A percentile compares a stretch with the other conserved stretches of the same genome.
phyloP scores from a whole-genome alignment of 2,329 filamentous ascomycete genomes.

The Alternaria solani region DNA sequence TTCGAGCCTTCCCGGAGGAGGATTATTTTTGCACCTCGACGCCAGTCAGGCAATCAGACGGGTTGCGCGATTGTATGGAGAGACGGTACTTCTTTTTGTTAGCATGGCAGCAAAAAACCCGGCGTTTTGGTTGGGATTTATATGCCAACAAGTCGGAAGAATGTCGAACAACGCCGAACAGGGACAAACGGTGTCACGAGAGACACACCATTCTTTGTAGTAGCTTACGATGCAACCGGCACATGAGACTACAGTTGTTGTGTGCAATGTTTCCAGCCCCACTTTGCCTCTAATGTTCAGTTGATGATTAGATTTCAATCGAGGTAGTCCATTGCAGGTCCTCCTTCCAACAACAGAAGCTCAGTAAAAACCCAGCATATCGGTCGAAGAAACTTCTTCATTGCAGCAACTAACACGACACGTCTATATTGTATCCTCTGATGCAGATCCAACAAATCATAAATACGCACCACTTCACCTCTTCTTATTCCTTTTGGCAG shows the following conservation, averaged over 20 bases:
- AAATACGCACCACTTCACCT: conserved; percentile 9
- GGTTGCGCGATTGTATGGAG: background rate
- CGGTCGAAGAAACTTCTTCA: background rate
- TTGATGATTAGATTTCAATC: background rate
- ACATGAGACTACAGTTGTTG: too few species aligned
- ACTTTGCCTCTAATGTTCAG: background rate
- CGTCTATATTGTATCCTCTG: background rate
- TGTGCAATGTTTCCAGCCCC: too few species aligned
- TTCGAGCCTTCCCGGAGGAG: conserved; percentile 47
- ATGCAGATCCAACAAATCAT: background rate
- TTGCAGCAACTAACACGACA: background rate
- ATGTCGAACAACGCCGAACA: background rate
- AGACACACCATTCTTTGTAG: too few species aligned
- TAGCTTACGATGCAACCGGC: too few species aligned
- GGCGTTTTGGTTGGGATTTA: background rate
- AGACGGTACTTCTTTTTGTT: background rate
- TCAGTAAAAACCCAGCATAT: background rate
- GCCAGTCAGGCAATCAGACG: background rate
- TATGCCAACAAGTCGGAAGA: background rate
- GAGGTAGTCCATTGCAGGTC: background rate
- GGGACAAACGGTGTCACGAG: too few species aligned
- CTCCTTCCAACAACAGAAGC: too few species aligned
- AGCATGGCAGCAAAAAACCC: background rate
- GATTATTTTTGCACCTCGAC: background rate
- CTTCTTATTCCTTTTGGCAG: conserved; percentile 74